Percentiles rank a stretch among this genome's conserved stretches.
phyloP scores from a whole-genome alignment of 164 flowering plant species.

The Aristolochia contorta region DNA sequence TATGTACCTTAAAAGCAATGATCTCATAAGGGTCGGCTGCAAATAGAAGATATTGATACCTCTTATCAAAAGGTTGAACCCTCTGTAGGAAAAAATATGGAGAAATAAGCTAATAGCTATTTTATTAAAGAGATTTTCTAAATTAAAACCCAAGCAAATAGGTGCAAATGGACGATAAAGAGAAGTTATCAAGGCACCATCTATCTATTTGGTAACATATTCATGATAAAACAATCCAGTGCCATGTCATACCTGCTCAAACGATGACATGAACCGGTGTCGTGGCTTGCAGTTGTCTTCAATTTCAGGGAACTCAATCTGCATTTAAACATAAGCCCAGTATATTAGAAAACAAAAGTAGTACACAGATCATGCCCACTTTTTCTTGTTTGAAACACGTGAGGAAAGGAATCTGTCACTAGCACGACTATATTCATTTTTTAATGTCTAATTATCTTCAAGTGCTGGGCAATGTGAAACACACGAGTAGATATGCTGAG shows the following conservation, averaged over 20 bases:
- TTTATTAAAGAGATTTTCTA: no score
- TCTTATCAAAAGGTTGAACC: constrained; percentile 74
- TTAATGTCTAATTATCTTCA: no score
- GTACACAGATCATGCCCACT: neutral
- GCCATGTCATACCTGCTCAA: constrained; percentile 64
- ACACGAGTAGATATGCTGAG: no score
- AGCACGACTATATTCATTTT: no score
- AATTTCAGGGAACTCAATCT: constrained; percentile 98
- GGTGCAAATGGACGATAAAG: no score
- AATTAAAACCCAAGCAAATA: no score
- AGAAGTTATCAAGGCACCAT: no score
- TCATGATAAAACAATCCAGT: neutral
- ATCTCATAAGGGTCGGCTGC: constrained; percentile 98
- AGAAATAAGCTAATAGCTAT: no score
- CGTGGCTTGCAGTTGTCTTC: constrained; percentile 84
- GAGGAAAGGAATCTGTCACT: no score
- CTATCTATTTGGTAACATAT: no score
- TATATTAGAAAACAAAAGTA: neutral
- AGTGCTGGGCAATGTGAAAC: no score
- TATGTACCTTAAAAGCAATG: constrained; percentile 76
- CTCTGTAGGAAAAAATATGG: constrained; percentile 29
- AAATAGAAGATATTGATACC: constrained; percentile 79
- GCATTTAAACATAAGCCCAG: constrained; percentile 10
- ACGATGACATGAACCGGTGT: constrained; percentile 96
- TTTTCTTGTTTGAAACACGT: neutral